Evolutionary conservation across 257 asterid genomes (phyloP).

Genomic region (Solanum tarapatanum): DNA sequence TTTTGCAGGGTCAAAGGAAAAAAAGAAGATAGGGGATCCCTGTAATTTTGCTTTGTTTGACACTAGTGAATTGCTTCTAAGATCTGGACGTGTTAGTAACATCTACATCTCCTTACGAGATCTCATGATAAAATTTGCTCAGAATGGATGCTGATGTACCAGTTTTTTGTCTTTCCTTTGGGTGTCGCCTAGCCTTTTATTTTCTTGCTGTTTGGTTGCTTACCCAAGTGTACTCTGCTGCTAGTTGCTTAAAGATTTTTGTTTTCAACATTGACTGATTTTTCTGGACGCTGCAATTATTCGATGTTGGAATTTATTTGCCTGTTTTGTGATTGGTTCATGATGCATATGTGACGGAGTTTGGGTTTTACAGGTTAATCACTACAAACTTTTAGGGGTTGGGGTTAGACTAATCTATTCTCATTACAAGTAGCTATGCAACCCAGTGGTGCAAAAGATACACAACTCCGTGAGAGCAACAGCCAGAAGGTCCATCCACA

Average conservation of each 20-base stretch:
- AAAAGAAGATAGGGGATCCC: background rate
- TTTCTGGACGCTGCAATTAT: background rate
- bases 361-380: conserved; percentile 2
- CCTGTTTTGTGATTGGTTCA: background rate
- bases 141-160: background rate
- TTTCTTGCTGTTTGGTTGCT: background rate
- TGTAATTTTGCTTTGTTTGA: background rate
- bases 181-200: background rate
- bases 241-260: background rate
- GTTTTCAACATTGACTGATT: background rate
- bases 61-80: background rate
- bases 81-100: background rate
- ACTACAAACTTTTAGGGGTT: background rate
- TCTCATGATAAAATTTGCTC: background rate
- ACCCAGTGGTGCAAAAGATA: conserved; percentile 79
- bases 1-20: background rate
- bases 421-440: conserved; percentile 79
- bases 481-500: conserved; percentile 98
- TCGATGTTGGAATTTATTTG: background rate
- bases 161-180: background rate
- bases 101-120: background rate
- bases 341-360: conserved; percentile 2
- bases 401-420: conserved; percentile 13
- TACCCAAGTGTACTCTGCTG: background rate
- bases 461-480: conserved; percentile 89